Percentiles rank a stretch among this genome's conserved stretches.
Evolutionary conservation across 2,329 filamentous ascomycete species (phyloP).

Genomic region (Cordyceps cateniannulata): DNA sequence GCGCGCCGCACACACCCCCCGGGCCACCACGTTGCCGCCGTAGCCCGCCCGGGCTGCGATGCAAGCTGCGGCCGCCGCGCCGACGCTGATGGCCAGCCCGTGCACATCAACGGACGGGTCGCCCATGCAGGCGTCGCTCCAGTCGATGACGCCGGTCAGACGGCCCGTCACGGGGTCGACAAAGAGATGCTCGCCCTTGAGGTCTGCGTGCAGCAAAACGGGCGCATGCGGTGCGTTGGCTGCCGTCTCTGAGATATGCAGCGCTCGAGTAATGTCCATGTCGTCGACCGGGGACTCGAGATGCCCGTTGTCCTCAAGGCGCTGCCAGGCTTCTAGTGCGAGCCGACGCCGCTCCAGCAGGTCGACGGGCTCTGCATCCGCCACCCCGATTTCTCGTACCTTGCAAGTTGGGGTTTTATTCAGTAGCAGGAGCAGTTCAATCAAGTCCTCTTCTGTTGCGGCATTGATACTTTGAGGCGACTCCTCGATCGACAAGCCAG

Average conservation of each 20-base stretch:
- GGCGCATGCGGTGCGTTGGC: not conserved
- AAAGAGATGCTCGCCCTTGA: conserved; percentile 13
- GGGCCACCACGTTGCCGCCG: not conserved
- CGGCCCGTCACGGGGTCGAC: conserved; percentile 1
- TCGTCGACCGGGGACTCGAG: not conserved
- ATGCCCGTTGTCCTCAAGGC: not conserved
- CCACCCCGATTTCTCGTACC: not conserved
- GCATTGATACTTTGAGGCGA: not conserved
- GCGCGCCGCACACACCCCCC: conserved; percentile 17
- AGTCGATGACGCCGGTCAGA: conserved; percentile 9
- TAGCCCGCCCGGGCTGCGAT: not conserved
- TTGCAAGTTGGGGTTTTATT: not conserved
- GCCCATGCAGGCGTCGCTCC: conserved; percentile 10
- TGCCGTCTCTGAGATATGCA: not conserved
- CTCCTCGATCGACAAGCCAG: conserved; percentile 1
- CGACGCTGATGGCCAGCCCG: conserved; percentile 9
- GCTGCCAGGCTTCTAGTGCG: not conserved
- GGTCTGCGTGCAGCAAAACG: conserved; percentile 5
- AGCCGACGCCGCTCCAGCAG: not conserved
- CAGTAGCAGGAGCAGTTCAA: not conserved
- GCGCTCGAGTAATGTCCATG: not conserved
- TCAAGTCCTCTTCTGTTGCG: not conserved
- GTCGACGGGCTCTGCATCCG: not conserved
- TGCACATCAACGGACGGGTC: not conserved
- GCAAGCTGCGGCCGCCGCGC: not conserved